A percentile compares a stretch with the other conserved stretches of the same genome.
Evolutionary conservation across 345 rosid genomes (phyloP).

Genomic region (Corymbia maculata): DNA sequence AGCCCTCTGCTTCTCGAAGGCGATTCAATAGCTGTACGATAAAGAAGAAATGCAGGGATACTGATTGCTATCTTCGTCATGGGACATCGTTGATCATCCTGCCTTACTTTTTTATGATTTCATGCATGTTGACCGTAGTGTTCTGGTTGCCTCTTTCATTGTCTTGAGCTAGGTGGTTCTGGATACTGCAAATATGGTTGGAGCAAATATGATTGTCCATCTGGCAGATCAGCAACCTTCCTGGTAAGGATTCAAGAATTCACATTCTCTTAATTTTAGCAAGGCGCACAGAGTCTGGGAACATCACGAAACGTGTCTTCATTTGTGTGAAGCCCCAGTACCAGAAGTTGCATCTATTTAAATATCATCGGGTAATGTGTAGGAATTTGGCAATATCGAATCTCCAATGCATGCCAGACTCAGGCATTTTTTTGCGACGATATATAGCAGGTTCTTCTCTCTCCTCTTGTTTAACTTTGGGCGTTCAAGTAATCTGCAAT

Average conservation of each 20-base stretch:
- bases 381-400: slow-evolving; percentile 94
- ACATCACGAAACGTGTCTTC: fast-evolving
- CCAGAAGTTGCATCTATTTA: not conserved
- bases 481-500: not conserved
- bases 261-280: not conserved
- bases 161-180: slow-evolving; percentile 57
- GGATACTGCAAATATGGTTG: slow-evolving; percentile 93
- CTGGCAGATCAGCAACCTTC: slow-evolving; percentile 76
- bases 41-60: not conserved
- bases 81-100: not conserved
- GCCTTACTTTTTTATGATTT: not conserved
- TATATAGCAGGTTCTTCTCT: slow-evolving; percentile 56
- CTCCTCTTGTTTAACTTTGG: not conserved
- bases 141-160: not conserved
- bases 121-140: not conserved
- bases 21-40: not conserved
- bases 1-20: not conserved
- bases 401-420: slow-evolving; percentile 75
- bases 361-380: slow-evolving; percentile 11
- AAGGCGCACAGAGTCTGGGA: not conserved
- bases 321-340: not conserved
- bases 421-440: slow-evolving; percentile 59
- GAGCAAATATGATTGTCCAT: slow-evolving; percentile 69
- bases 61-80: not conserved
- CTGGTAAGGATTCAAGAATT: slow-evolving; percentile 25